A percentile compares a stretch with the other conserved stretches of the same genome.
phyloP scores from a whole-genome alignment of 1,284 basidiomycete species.

The Cutaneotrichosporon spelunceum region DNA sequence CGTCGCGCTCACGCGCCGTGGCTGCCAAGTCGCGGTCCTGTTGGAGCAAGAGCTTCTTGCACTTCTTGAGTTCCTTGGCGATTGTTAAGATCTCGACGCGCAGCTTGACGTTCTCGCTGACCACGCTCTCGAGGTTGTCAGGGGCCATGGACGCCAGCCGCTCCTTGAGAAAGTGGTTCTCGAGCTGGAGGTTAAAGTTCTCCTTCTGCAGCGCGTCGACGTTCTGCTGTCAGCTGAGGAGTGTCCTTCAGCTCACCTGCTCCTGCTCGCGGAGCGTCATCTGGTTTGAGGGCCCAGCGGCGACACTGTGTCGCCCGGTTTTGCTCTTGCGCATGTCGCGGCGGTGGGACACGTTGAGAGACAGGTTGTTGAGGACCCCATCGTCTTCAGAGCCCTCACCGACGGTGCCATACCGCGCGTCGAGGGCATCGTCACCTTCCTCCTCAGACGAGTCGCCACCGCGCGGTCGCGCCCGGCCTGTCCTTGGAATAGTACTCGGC shows the following conservation, averaged over 20 bases:
- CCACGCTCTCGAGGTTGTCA: constrained; percentile 82
- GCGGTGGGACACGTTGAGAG: constrained; percentile 31
- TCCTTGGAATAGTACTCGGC: not conserved
- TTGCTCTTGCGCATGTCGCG: constrained; percentile 25
- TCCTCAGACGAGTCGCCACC: constrained; percentile 14
- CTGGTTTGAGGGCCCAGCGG: constrained; percentile 33
- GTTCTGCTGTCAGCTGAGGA: constrained; percentile 58
- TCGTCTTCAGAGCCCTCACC: constrained; percentile 17
- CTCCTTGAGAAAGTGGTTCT: constrained; percentile 89
- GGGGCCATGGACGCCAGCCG: constrained; percentile 76
- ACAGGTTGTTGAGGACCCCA: constrained; percentile 28
- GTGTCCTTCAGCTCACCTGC: constrained; percentile 62
- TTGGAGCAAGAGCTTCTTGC: constrained; percentile 81
- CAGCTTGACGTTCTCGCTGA: constrained; percentile 90
- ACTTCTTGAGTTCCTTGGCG: constrained; percentile 86
- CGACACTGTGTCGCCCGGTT: constrained; percentile 48
- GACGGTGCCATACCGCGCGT: constrained; percentile 24
- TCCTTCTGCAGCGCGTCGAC: constrained; percentile 92
- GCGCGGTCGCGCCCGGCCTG: not conserved
- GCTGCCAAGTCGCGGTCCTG: constrained; percentile 73
- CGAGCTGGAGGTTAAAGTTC: constrained; percentile 89
- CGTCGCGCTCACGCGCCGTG: constrained; percentile 56
- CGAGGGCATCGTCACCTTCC: constrained; percentile 23
- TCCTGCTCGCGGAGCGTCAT: constrained; percentile 88
- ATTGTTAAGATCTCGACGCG: constrained; percentile 89